phyloP scores from a whole-genome alignment of 2,329 filamentous ascomycete species.

The Cordyceps farinosa region DNA sequence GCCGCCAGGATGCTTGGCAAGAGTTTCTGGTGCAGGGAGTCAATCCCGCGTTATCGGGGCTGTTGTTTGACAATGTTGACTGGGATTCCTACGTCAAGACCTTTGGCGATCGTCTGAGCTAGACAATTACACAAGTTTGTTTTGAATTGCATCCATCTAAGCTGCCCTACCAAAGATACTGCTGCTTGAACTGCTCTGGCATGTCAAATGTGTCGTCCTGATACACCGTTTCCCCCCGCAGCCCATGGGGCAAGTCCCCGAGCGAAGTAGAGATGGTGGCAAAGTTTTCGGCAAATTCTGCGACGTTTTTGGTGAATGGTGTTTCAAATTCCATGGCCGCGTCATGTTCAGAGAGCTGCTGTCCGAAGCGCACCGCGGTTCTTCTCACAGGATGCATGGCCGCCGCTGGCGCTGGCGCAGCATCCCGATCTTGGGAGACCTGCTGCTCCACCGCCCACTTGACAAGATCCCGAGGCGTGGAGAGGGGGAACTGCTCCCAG shows the following conservation, averaged over 20 bases:
- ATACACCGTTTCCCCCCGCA: background rate
- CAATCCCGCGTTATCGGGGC: background rate
- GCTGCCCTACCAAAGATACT: slow-evolving; percentile 14
- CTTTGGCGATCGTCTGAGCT: slow-evolving; percentile 8
- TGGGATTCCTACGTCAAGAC: slow-evolving; percentile 18
- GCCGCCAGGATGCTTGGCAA: slow-evolving; percentile 11
- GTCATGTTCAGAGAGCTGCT: background rate
- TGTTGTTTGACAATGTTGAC: slow-evolving; percentile 5
- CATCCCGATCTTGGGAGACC: background rate
- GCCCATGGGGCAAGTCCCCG: background rate
- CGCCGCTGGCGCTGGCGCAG: background rate
- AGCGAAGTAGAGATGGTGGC: background rate
- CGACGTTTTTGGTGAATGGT: background rate
- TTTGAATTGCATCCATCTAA: background rate
- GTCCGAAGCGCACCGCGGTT: background rate
- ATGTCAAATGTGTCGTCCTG: slow-evolving; percentile 1
- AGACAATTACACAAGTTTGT: background rate
- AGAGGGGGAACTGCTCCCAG: slow-evolving; percentile 10
- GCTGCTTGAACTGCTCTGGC: slow-evolving; percentile 7
- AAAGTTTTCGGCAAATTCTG: background rate
- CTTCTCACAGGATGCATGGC: too few species aligned
- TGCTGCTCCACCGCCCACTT: slow-evolving; percentile 6
- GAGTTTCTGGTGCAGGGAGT: background rate
- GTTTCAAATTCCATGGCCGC: background rate
- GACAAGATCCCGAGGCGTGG: background rate